phyloP scores from a whole-genome alignment of 169 alveolate species.

The Haemoproteus tartakovskyi region DNA sequence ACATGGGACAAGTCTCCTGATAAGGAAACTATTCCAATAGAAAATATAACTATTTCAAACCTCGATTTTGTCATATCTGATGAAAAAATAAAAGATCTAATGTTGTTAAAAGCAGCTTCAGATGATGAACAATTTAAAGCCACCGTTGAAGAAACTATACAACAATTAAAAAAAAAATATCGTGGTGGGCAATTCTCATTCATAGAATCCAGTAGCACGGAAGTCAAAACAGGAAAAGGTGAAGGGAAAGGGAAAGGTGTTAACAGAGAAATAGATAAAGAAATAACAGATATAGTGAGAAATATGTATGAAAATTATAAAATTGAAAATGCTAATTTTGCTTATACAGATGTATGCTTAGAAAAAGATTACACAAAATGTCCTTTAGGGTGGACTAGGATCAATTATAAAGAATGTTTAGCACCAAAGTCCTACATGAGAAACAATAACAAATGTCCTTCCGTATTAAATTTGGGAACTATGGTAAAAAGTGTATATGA shows the following conservation, averaged over 20 bases:
- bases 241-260: neutral
- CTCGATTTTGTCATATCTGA: conserved; percentile 56
- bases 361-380: conserved; percentile 21
- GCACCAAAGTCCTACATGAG: conserved; percentile 11
- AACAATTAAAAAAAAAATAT: neutral
- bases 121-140: conserved; percentile 49
- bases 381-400: conserved; percentile 41
- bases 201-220: neutral
- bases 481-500: conserved; percentile 19
- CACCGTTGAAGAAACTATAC: conserved; percentile 42
- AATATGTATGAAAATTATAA: conserved; percentile 8
- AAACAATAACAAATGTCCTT: conserved; percentile 27
- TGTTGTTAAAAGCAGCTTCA: conserved; percentile 58
- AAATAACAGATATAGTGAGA: neutral
- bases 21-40: conserved; percentile 12
- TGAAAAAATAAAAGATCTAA: conserved; percentile 68
- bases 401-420: conserved; percentile 10
- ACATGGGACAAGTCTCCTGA: conserved; percentile 47
- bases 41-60: conserved; percentile 8
- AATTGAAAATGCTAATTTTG: conserved; percentile 5
- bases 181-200: neutral
- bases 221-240: neutral
- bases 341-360: conserved; percentile 11
- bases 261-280: neutral
- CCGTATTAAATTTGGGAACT: conserved; percentile 40